phyloP scores from a whole-genome alignment of 139 green algal genomes.

The Dunaliella primolecta region DNA sequence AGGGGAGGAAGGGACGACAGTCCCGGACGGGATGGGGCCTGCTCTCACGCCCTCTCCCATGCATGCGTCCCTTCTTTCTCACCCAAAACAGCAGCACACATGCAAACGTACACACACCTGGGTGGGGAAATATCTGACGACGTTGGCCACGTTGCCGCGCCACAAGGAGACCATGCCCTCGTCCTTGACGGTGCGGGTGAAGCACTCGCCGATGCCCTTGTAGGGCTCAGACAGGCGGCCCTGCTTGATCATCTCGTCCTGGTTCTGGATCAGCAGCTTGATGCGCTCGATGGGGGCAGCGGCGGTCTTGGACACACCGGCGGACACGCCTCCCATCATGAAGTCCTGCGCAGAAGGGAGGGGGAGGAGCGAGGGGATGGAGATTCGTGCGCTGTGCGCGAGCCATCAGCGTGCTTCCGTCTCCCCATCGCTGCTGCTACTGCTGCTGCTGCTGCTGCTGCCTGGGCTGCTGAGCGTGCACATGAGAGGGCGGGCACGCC shows the following conservation, averaged over 20 bases:
- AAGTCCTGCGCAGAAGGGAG: constrained; percentile 34
- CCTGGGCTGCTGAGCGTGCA: too few species aligned
- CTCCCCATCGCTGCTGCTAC: neutral
- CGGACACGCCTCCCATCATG: constrained; percentile 56
- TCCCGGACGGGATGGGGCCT: too few species aligned
- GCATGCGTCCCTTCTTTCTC: too few species aligned
- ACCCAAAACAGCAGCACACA: too few species aligned
- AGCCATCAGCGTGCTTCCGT: neutral
- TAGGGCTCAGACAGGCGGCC: constrained; percentile 62
- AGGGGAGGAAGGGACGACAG: too few species aligned
- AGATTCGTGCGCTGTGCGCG: neutral
- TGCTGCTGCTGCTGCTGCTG: neutral
- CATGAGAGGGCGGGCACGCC: too few species aligned
- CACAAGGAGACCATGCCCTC: constrained; percentile 92
- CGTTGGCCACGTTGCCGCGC: constrained; percentile 96
- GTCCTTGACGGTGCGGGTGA: constrained; percentile 82
- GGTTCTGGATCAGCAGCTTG: constrained; percentile 89
- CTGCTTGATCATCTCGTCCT: constrained; percentile 71
- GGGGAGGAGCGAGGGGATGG: neutral
- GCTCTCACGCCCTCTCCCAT: too few species aligned
- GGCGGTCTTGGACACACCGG: constrained; percentile 90
- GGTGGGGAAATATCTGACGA: constrained; percentile 91
- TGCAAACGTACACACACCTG: constrained; percentile 38
- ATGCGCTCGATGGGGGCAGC: constrained; percentile 96
- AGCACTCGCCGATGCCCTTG: constrained; percentile 95